Base-by-base conservation (phyloP, 371 early-diverging fungal species). In the Rhizopus sp. region DNA sequence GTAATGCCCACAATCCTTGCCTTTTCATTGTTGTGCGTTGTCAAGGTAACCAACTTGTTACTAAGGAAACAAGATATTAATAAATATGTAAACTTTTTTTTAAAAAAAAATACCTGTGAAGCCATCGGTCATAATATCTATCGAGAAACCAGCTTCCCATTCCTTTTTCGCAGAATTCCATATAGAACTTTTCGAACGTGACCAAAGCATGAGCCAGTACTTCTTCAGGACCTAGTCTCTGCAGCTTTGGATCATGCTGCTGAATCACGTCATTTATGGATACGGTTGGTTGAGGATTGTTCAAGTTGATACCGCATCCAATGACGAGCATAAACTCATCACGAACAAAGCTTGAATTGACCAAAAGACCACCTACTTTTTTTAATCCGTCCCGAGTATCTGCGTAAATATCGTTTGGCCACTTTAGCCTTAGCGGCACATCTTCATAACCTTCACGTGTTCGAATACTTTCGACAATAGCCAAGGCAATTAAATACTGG, bases 321-420 rank as follows among this genome's bases (percentile, higher is more conserved):
- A 90, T 79, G 32, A 95, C 85, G 17, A 96, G 57, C 23, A 79
- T 57, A 59, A 93, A 95, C 56, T 80, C 79, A 31, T 86, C 77
- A 12, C 72, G 67, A 50, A 69, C 59, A 73, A 81, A 89, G 42
- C 84, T 84, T 0, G 92, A 92, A 62, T 88, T 90, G 44, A 94
- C 90, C 13, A 96, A 72, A 4, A 95, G 81, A 0, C 97, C 96
- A 41, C 95, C 93, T 32, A 96, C 69, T 53, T 72, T 82, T 68
- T 94, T 93, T 29, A 83, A 62, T 13, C 59, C 41, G 7, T 57
- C 30, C 0, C 41, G 46, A 2, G 72, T 54, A 55, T 81, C 68
- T 0, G 80, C 87, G 68, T 96, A 95, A 15, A 98, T 80, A 65
- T 98, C 98, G 60, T 97, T 98, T 12, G 98, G 98, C 98, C 98